Conservation (phyloP, 2,329 filamentous ascomycete genomes). For the Bipolaris zeicola region DNA sequence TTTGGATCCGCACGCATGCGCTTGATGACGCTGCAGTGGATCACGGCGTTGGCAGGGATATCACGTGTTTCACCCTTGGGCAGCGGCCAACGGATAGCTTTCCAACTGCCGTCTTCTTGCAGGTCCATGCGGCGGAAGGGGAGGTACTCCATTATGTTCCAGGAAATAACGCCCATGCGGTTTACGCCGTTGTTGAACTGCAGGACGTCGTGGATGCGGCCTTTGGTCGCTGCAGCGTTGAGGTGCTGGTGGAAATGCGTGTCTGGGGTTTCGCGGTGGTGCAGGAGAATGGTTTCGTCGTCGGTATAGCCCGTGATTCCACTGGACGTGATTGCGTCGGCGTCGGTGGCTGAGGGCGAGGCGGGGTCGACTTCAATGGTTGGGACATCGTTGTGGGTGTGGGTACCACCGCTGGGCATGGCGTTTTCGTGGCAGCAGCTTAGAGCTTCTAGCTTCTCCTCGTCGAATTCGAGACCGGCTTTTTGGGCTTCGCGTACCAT, state of each 20-base stretch:
- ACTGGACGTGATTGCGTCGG: background rate
- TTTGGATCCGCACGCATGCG: constrained; percentile 67
- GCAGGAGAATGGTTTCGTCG: constrained; percentile 20
- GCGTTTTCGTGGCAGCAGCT: constrained; percentile 62
- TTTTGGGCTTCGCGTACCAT: constrained; percentile 69
- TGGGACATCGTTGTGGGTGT: constrained; percentile 27
- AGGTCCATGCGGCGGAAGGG: constrained; percentile 83
- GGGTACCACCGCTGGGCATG: background rate
- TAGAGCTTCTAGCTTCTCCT: constrained; percentile 68
- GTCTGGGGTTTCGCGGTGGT: constrained; percentile 29
- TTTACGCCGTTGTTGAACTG: constrained; percentile 66
- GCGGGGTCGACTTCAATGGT: constrained; percentile 42
- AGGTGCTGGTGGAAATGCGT: constrained; percentile 63
- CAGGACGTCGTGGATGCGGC: constrained; percentile 73
- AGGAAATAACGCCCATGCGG: constrained; percentile 63
- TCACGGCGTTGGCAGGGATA: constrained; percentile 70
- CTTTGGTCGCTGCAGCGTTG: constrained; percentile 59
- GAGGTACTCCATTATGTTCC: constrained; percentile 81
- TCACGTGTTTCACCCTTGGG: constrained; percentile 79
- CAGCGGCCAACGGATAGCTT: constrained; percentile 78
- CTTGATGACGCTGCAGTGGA: constrained; percentile 76
- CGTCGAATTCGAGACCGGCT: constrained; percentile 73
- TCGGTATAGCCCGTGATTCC: constrained; percentile 18
- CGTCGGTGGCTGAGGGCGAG: constrained; percentile 21
- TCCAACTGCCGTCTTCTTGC: constrained; percentile 74